Evolutionary conservation across 805 yeast species (phyloP).

Genomic region (Candida broadrunensis): DNA sequence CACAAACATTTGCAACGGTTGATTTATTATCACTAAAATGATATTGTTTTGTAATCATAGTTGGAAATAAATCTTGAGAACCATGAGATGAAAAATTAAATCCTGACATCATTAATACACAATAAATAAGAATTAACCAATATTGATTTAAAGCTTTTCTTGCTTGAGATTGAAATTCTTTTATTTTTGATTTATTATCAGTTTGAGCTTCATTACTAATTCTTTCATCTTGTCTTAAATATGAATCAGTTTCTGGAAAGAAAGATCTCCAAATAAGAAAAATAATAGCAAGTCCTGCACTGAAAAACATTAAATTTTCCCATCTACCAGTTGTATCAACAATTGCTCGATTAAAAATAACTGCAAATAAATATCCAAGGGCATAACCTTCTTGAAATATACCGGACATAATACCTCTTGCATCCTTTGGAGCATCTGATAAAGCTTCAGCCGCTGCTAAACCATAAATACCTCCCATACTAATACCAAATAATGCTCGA

Average conservation of each 20-base stretch:
- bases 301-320: constrained; percentile 27
- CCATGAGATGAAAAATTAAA: constrained; percentile 74
- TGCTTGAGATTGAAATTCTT: constrained; percentile 10
- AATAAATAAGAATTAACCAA: constrained; percentile 32
- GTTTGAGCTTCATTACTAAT: constrained; percentile 6
- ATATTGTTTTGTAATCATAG: constrained; percentile 55
- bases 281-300: constrained; percentile 62
- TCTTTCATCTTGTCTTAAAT: constrained; percentile 19
- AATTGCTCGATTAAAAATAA: constrained; percentile 63
- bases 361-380: constrained; percentile 64
- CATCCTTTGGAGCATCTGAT: constrained; percentile 57
- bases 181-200: constrained; percentile 7
- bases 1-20: constrained; percentile 61
- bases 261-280: constrained; percentile 55
- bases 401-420: constrained; percentile 64
- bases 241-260: constrained; percentile 61
- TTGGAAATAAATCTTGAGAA: constrained; percentile 71
- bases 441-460: constrained; percentile 64
- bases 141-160: constrained; percentile 14
- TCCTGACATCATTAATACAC: constrained; percentile 53
- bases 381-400: constrained; percentile 57
- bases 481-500: constrained; percentile 63
- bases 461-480: constrained; percentile 73
- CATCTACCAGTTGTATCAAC: constrained; percentile 19
- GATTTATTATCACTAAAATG: constrained; percentile 41